Evolutionary conservation across 2,329 filamentous ascomycete species (phyloP).

Genomic region (Arthrobotrys entomopaga): DNA sequence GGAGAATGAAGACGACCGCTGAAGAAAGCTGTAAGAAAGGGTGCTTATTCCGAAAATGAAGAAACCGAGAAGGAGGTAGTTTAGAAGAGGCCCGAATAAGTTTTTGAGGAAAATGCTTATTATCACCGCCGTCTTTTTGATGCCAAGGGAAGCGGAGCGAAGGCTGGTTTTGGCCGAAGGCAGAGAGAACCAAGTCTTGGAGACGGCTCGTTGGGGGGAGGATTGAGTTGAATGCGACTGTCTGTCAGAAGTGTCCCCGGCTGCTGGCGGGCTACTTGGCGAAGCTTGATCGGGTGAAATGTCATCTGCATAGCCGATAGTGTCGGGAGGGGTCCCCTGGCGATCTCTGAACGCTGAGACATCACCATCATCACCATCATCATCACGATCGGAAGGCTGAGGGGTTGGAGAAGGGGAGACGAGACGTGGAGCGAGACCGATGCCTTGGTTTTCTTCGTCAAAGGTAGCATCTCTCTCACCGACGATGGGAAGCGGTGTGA

Average conservation of each 20-base stretch:
- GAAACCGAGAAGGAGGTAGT: conserved; percentile 43
- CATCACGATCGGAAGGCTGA: conserved; percentile 8
- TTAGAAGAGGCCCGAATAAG: conserved; percentile 37
- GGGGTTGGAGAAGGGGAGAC: conserved; percentile 33
- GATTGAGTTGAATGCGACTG: background rate
- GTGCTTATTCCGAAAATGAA: conserved; percentile 48
- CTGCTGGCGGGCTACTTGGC: background rate
- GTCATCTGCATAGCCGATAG: conserved; percentile 24
- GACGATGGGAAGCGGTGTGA: conserved; percentile 28
- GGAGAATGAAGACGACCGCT: conserved; percentile 42
- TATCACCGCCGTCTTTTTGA: conserved; percentile 30
- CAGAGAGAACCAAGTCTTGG: conserved; percentile 15
- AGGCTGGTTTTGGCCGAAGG: conserved; percentile 17
- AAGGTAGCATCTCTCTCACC: conserved; percentile 46
- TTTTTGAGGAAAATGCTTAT: conserved; percentile 42
- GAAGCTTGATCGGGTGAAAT: background rate
- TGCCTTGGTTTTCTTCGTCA: conserved; percentile 48
- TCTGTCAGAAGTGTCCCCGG: background rate
- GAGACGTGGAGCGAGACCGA: conserved; percentile 32
- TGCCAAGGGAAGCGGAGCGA: conserved; percentile 6
- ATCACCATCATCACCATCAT: conserved; percentile 1
- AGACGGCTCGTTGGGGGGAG: background rate
- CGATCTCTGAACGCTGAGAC: conserved; percentile 19
- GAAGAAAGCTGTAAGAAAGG: conserved; percentile 36
- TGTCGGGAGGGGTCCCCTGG: conserved; percentile 34